Conservation (phyloP, 2,329 filamentous ascomycete genomes). For the Leptographium wingfieldii region DNA sequence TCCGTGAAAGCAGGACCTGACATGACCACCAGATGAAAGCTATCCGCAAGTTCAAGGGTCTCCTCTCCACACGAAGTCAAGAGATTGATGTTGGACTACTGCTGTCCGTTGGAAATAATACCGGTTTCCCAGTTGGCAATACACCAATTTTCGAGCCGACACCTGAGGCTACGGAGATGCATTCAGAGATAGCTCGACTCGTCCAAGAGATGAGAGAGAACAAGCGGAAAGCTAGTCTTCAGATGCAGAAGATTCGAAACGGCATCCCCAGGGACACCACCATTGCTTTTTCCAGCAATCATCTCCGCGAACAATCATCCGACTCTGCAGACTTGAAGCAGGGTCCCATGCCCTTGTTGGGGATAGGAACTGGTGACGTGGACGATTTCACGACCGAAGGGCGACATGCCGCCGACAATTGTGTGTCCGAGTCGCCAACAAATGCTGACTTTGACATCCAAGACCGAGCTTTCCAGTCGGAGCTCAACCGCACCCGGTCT, state of each 20-base stretch:
- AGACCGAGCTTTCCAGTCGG: slow-evolving; percentile 72
- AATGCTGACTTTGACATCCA: slow-evolving; percentile 81
- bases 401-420: slow-evolving; percentile 21
- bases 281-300: not conserved
- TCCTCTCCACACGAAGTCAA: slow-evolving; percentile 37
- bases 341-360: slow-evolving; percentile 53
- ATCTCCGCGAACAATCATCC: slow-evolving; percentile 44
- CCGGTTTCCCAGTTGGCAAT: not conserved
- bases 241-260: slow-evolving; percentile 9
- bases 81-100: too few relatives aligned
- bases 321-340: slow-evolving; percentile 43
- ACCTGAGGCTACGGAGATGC: not conserved
- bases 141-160: slow-evolving; percentile 1
- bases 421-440: slow-evolving; percentile 74
- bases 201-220: slow-evolving; percentile 33
- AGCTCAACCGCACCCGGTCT: slow-evolving; percentile 57
- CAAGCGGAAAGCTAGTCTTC: slow-evolving; percentile 18
- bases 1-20: not conserved
- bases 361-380: slow-evolving; percentile 56
- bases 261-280: not conserved
- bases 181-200: slow-evolving; percentile 35
- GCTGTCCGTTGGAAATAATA: not conserved
- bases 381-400: slow-evolving; percentile 31
- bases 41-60: slow-evolving; percentile 73
- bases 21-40: slow-evolving; percentile 58